Evolutionary conservation across 148 eudicot species (phyloP).

Genomic region (Suaeda aralocaspica): DNA sequence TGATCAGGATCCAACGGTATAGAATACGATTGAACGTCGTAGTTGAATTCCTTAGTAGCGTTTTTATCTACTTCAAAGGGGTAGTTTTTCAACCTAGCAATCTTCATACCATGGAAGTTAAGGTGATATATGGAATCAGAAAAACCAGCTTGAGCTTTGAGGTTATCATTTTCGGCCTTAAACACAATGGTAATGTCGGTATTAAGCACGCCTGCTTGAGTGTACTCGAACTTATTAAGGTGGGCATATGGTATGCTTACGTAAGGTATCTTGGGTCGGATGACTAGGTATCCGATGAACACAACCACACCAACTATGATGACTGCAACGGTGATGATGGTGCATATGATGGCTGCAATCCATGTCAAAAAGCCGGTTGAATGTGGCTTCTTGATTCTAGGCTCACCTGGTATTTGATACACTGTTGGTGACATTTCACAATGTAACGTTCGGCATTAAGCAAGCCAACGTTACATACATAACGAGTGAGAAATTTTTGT

Average conservation of each 20-base stretch:
- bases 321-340: slow-evolving; percentile 40
- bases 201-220: slow-evolving; percentile 41
- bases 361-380: slow-evolving; percentile 57
- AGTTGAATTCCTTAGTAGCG: slow-evolving; percentile 27
- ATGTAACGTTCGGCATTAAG: slow-evolving; percentile 30
- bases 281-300: slow-evolving; percentile 50
- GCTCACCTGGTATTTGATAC: slow-evolving; percentile 19
- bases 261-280: slow-evolving; percentile 51
- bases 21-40: slow-evolving; percentile 33
- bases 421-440: too few species aligned
- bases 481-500: too few species aligned
- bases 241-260: slow-evolving; percentile 47
- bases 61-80: slow-evolving; percentile 52
- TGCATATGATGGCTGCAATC: slow-evolving; percentile 59
- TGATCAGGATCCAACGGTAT: slow-evolving; percentile 42
- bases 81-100: slow-evolving; percentile 38
- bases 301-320: slow-evolving; percentile 53
- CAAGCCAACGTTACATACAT: slow-evolving; percentile 13
- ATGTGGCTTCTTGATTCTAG: background rate
- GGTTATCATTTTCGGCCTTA: slow-evolving; percentile 59
- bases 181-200: slow-evolving; percentile 43
- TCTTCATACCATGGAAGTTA: slow-evolving; percentile 32
- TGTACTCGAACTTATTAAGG: slow-evolving; percentile 42
- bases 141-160: slow-evolving; percentile 50
- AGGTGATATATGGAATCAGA: slow-evolving; percentile 41